Evolutionary conservation across 768 basidiomycete species (phyloP), one percentile per base, ranked within the genome.

Genomic region (Hericium coralloides): DNA sequence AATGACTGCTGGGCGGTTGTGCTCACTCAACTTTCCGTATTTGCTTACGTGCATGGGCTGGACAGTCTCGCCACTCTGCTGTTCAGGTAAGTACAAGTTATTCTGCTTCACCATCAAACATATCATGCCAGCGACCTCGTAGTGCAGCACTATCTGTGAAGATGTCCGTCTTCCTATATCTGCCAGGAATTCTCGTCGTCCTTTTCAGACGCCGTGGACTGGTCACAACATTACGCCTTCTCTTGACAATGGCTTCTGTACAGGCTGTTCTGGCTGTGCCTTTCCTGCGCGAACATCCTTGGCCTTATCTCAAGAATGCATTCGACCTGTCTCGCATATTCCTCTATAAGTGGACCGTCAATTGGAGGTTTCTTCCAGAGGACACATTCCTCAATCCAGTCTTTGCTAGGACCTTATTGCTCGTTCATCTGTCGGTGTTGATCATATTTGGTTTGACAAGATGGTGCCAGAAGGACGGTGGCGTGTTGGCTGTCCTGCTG

Each of bases 331-430:
- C 84, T 3, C 85, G 97, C 14, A 78, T 85, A 8, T 99, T 99
- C 72, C 71, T 97, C 31, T 97, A 89, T 70, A 85, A 90, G 67
- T 99, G 95, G 95, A 98, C 95, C 0, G 94, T 98, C 56, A 99
- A 98, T 67, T 99, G 97, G 97, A 81, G 93, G 48, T 87, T 95
- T 65, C 60, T 99, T 2, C 74, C 78, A 25, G 89, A 94, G 67
- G 74, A 80, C n/a, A 75, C 74, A 5, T 98, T 98, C 72, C 71
- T 91, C 49, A 85, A 83, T 58, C 68, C 71, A 2, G 67, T 65
- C 47, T 88, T 87, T 72, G 83, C 89, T 1, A 72, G 68, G 43
- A 71, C 73, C 0, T 74, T 99, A 15, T 72, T 98, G 17, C 58
- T 79, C 14, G 83, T 80, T 5, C 95, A 98, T 66, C 67, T 81